Evolutionary conservation across 257 asterid genomes (phyloP).

Genomic region (Paraleonurus japonicus): DNA sequence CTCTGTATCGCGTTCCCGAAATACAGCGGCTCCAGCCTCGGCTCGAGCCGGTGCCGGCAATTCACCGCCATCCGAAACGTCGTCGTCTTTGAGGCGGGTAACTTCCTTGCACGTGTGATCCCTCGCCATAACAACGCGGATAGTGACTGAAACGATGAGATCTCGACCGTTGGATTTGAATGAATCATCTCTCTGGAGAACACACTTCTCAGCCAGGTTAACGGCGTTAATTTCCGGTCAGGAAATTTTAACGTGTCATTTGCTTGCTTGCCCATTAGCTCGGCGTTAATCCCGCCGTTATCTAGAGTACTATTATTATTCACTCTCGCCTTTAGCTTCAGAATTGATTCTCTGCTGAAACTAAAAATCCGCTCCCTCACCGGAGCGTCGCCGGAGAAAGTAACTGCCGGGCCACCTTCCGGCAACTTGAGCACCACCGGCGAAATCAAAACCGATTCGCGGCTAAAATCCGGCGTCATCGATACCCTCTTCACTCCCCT

Average conservation of each 20-base stretch:
- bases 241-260: constrained; percentile 46
- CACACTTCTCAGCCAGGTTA: constrained; percentile 31
- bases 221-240: constrained; percentile 32
- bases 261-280: constrained; percentile 56
- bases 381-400: constrained; percentile 52
- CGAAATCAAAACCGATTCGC: constrained; percentile 59
- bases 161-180: constrained; percentile 28
- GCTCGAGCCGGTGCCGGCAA: constrained; percentile 64
- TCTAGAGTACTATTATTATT: constrained; percentile 25
- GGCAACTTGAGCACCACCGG: constrained; percentile 52
- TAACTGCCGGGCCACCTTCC: constrained; percentile 52
- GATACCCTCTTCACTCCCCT: constrained; percentile 32
- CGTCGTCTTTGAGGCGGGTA: constrained; percentile 43
- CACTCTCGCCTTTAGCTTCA: constrained; percentile 46
- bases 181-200: constrained; percentile 16
- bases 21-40: constrained; percentile 49
- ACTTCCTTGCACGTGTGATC: constrained; percentile 53
- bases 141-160: constrained; percentile 62
- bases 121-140: constrained; percentile 62
- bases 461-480: constrained; percentile 52
- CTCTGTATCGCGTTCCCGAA: constrained; percentile 79
- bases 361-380: constrained; percentile 64
- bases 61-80: constrained; percentile 66
- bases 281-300: constrained; percentile 39
- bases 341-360: constrained; percentile 58